A percentile compares a stretch with the other conserved stretches of the same genome.
These are phyloP conservation scores for Coemansia sp. DNA, from an alignment of 371 early-diverging fungal species.

Conservation along the genomic window DNA sequence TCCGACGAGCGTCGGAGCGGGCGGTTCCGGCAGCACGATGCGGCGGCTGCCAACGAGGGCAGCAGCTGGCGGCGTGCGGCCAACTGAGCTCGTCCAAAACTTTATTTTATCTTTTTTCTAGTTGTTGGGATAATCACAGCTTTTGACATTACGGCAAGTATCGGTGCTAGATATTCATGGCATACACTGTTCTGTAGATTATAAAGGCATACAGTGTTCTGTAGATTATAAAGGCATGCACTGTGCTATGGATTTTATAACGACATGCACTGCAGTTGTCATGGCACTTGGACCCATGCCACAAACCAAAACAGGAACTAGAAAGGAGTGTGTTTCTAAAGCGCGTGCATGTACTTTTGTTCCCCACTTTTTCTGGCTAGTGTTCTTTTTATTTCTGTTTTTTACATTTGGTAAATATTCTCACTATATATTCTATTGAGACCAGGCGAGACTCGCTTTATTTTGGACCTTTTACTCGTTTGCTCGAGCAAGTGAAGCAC, in stretches of 20 bases:
- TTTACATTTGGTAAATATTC: not conserved
- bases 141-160: not conserved
- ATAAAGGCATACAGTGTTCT: too few species aligned
- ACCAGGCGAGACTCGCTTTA: too few species aligned
- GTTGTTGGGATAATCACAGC: not conserved
- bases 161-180: too few species aligned
- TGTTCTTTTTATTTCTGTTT: slow-evolving; percentile 5
- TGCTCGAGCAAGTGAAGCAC: too few species aligned
- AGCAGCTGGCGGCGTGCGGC: slow-evolving; percentile 5
- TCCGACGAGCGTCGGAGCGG: slow-evolving; percentile 1
- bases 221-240: too few species aligned
- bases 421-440: not conserved
- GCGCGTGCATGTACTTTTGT: not conserved
- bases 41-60: not conserved
- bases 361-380: not conserved
- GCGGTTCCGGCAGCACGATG: not conserved
- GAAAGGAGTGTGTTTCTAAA: not conserved
- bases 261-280: too few species aligned
- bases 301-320: not conserved
- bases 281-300: not conserved
- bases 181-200: too few species aligned
- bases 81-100: not conserved
- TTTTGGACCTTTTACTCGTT: too few species aligned
- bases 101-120: not conserved
- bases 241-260: too few species aligned